A percentile compares a stretch with the other conserved stretches of the same genome.
These are phyloP conservation scores for Coniosporium apollinis DNA, from an alignment of 495 filamentous ascomycete genomes.

Conservation along the genomic window DNA sequence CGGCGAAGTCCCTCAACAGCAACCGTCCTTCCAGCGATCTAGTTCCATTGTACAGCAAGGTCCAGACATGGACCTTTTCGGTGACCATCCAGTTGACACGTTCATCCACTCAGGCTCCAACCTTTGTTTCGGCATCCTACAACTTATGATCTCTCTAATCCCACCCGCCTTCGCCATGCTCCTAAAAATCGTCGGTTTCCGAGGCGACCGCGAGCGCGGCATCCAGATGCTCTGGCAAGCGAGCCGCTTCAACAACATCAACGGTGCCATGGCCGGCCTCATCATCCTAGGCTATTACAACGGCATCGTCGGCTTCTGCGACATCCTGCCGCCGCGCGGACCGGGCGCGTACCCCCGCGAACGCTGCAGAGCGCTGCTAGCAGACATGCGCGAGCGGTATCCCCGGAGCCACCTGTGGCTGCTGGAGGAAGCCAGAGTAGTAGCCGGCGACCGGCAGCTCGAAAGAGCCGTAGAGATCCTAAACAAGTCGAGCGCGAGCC, in stretches of 20 bases:
- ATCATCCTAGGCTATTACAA: constrained; percentile 77
- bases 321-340: constrained; percentile 58
- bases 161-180: constrained; percentile 76
- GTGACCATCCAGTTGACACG: constrained; percentile 49
- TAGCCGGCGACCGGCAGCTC: constrained; percentile 48
- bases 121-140: constrained; percentile 75
- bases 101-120: constrained; percentile 80
- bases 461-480: constrained; percentile 52
- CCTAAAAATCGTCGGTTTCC: constrained; percentile 79
- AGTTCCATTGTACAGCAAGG: constrained; percentile 4
- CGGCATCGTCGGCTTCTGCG: constrained; percentile 64
- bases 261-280: constrained; percentile 76
- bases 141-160: constrained; percentile 75
- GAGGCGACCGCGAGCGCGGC: constrained; percentile 73
- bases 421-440: constrained; percentile 74
- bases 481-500: constrained; percentile 36
- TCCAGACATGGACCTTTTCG: constrained; percentile 36
- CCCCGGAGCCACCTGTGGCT: constrained; percentile 76
- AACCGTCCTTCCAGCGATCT: constrained; percentile 1
- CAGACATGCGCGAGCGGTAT: constrained; percentile 58
- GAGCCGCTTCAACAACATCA: constrained; percentile 71
- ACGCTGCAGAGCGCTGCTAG: constrained; percentile 49
- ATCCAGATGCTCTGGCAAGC: constrained; percentile 73
- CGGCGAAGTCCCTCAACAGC: background rate
- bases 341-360: constrained; percentile 53